A percentile compares a stretch with the other conserved stretches of the same genome.
phyloP scores from a whole-genome alignment of 805 yeast genomes.

The Grigorovia jiainica region DNA sequence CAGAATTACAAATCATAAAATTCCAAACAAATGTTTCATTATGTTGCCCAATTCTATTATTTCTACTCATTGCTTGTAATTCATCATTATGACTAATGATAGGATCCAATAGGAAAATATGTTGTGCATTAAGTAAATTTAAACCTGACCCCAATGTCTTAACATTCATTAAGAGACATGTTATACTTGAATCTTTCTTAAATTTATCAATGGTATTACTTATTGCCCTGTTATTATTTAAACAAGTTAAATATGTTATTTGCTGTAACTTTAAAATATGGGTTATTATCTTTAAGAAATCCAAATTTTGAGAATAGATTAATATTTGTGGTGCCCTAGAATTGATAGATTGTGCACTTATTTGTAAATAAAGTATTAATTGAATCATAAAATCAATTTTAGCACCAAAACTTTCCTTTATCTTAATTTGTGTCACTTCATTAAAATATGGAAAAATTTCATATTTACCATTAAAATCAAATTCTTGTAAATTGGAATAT shows the following conservation, averaged over 20 bases:
- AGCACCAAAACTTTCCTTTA: conserved; percentile 59
- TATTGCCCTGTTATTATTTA: conserved; percentile 38
- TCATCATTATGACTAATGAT: conserved; percentile 80
- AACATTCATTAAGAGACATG: conserved; percentile 81
- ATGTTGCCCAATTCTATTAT: conserved; percentile 87
- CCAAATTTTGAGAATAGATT: conserved; percentile 84
- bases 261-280: conserved; percentile 53
- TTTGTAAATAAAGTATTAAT: conserved; percentile 56
- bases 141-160: conserved; percentile 85
- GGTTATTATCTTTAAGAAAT: conserved; percentile 55
- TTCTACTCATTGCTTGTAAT: conserved; percentile 82
- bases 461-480: conserved; percentile 11
- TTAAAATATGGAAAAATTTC: conserved; percentile 25
- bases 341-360: conserved; percentile 34
- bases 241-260: conserved; percentile 33
- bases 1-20: conserved; percentile 73
- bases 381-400: conserved; percentile 77
- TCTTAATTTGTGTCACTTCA: conserved; percentile 36
- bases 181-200: conserved; percentile 49
- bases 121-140: conserved; percentile 85
- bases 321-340: conserved; percentile 55
- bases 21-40: conserved; percentile 83
- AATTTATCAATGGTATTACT: conserved; percentile 37
- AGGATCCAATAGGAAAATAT: conserved; percentile 89
- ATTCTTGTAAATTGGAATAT: neutral